Conservation (phyloP, 1,284 basidiomycete species). For the Leccinum angustisporum region DNA sequence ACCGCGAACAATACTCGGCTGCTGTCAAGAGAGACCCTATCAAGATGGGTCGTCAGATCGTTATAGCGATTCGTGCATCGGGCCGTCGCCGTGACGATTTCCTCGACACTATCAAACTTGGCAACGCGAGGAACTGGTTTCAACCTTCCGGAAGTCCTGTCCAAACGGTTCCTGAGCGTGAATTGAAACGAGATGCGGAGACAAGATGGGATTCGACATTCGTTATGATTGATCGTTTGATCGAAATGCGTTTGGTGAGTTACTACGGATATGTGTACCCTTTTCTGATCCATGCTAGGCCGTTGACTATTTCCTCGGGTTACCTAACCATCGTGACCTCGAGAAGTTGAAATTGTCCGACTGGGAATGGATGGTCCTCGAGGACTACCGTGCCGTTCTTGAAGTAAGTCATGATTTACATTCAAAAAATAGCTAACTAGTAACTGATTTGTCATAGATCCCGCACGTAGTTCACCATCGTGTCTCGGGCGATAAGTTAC, state of each 20-base stretch:
- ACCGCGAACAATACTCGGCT: background rate
- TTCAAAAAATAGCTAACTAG: background rate
- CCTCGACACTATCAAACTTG: too few relatives aligned
- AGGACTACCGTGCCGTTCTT: background rate
- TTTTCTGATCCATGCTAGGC: too few relatives aligned
- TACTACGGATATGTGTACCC: too few relatives aligned
- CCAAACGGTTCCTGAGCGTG: too few relatives aligned
- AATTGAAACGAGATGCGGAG: background rate
- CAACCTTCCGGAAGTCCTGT: too few relatives aligned
- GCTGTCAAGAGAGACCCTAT: background rate
- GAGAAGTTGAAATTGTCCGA: constrained; percentile 1
- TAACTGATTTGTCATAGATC: background rate
- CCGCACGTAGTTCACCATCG: background rate
- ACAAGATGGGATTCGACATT: background rate
- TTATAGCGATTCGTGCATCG: background rate
- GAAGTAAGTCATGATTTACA: background rate
- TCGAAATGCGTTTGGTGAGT: too few relatives aligned
- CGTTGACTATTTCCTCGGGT: too few relatives aligned
- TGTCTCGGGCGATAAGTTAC: background rate
- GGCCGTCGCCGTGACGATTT: background rate
- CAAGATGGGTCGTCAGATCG: background rate
- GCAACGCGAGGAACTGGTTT: too few relatives aligned
- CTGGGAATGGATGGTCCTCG: background rate
- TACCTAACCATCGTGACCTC: background rate
- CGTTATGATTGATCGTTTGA: background rate